These are phyloP conservation scores for Syncephalis fuscata DNA, from an alignment of 371 early-diverging fungal genomes.

Conservation along the genomic window DNA sequence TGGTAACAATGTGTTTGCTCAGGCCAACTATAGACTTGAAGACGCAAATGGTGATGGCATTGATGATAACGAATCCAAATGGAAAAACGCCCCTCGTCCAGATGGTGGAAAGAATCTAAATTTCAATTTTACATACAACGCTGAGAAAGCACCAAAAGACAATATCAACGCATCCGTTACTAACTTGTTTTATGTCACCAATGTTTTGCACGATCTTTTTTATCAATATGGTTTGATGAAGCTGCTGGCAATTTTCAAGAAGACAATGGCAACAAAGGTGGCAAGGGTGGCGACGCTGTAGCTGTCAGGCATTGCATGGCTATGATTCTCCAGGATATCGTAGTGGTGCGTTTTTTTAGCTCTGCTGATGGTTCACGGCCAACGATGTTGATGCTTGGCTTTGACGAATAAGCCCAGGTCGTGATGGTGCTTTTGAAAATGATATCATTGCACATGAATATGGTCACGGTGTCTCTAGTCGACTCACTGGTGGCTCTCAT, in stretches of 20 bases:
- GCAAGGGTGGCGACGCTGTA: slow-evolving; percentile 65
- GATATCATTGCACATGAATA: slow-evolving; percentile 68
- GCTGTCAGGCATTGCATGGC: slow-evolving; percentile 93
- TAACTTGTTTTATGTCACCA: slow-evolving; percentile 29
- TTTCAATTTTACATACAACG: slow-evolving; percentile 63
- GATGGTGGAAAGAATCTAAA: slow-evolving; percentile 37
- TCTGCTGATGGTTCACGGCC: slow-evolving; percentile 23
- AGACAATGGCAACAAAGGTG: slow-evolving; percentile 69
- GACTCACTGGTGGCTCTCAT: slow-evolving; percentile 35
- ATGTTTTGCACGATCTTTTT: slow-evolving; percentile 45
- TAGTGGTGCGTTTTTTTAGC: slow-evolving; percentile 13
- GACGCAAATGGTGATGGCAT: slow-evolving; percentile 40
- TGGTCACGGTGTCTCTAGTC: slow-evolving; percentile 27
- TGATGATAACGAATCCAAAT: slow-evolving; percentile 28
- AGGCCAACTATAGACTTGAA: slow-evolving; percentile 23
- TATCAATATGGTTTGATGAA: slow-evolving; percentile 89
- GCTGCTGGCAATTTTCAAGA: slow-evolving; percentile 91
- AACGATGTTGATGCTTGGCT: slow-evolving; percentile 20
- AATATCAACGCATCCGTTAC: slow-evolving; percentile 81
- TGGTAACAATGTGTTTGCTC: slow-evolving; percentile 60
- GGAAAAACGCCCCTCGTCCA: slow-evolving; percentile 38
- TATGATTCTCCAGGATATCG: slow-evolving; percentile 16
- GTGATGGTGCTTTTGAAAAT: slow-evolving; percentile 40
- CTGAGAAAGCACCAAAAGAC: slow-evolving; percentile 37
- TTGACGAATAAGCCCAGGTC: slow-evolving; percentile 11